Percentiles rank a stretch among this genome's conserved stretches.
These are phyloP conservation scores for Platanthera guangdongensis DNA, from an alignment of 106 monocot genomes.

Conservation along the genomic window DNA sequence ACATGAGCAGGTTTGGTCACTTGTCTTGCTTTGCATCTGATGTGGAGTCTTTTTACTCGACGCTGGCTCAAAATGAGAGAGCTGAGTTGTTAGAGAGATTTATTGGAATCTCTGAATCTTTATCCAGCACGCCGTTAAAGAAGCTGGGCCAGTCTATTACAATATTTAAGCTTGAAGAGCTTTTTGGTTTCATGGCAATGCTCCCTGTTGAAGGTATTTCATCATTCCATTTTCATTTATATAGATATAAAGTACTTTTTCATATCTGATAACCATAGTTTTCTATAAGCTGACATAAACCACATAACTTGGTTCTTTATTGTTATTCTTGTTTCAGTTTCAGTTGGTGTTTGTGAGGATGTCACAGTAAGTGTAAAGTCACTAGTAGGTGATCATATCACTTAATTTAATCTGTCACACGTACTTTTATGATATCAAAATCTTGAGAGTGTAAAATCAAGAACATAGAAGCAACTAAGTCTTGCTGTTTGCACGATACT, in stretches of 20 bases:
- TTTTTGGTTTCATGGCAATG: constrained; percentile 35
- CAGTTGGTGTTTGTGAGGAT: too few species aligned
- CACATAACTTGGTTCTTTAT: neutral
- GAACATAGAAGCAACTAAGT: too few species aligned
- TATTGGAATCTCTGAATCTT: constrained; percentile 24
- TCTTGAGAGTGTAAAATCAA: too few species aligned
- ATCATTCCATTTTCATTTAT: neutral
- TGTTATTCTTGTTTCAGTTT: too few species aligned
- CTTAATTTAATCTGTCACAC: too few species aligned
- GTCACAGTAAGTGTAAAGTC: too few species aligned
- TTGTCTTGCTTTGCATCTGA: constrained; percentile 77
- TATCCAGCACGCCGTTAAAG: constrained; percentile 28
- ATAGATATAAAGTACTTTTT: neutral
- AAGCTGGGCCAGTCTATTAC: constrained; percentile 55
- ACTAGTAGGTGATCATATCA: too few species aligned
- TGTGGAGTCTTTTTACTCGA: constrained; percentile 45
- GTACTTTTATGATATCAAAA: too few species aligned
- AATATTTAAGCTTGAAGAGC: constrained; percentile 59
- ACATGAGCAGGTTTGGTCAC: constrained; percentile 65
- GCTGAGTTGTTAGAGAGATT: constrained; percentile 36
- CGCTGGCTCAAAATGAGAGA: constrained; percentile 47
- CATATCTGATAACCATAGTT: neutral
- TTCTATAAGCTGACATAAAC: neutral
- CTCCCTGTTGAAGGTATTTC: constrained; percentile 39
- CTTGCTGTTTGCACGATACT: too few species aligned